A percentile compares a stretch with the other conserved stretches of the same genome.
phyloP scores from a whole-genome alignment of 768 basidiomycete genomes.

The Boletus rufocinnamomeus region DNA sequence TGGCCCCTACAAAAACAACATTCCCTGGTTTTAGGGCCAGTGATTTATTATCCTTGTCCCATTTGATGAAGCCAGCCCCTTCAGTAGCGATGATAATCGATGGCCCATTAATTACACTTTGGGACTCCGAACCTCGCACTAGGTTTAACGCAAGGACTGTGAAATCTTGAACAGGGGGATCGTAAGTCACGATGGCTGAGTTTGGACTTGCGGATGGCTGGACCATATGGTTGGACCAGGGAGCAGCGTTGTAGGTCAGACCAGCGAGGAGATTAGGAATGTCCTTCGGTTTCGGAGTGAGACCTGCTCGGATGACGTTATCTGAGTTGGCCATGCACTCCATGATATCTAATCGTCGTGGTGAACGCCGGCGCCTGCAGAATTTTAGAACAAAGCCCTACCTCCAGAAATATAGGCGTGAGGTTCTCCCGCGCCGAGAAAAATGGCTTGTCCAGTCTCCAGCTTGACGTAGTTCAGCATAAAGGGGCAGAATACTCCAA shows the following conservation, averaged over 20 bases:
- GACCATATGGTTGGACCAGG: slow-evolving; percentile 70
- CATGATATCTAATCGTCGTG: slow-evolving; percentile 72
- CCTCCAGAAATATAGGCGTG: slow-evolving; percentile 96
- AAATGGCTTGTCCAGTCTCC: slow-evolving; percentile 85
- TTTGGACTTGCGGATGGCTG: slow-evolving; percentile 51
- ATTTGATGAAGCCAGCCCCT: slow-evolving; percentile 59
- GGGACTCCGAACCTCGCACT: slow-evolving; percentile 47
- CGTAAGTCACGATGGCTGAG: slow-evolving; percentile 60
- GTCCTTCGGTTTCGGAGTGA: slow-evolving; percentile 96
- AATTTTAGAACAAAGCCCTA: slow-evolving; percentile 36
- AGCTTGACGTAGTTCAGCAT: slow-evolving; percentile 84
- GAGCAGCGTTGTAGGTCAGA: slow-evolving; percentile 80
- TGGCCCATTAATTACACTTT: slow-evolving; percentile 74
- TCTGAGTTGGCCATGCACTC: slow-evolving; percentile 99
- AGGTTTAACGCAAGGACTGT: slow-evolving; percentile 73
- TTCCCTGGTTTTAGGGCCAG: slow-evolving; percentile 61
- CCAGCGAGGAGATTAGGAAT: slow-evolving; percentile 85
- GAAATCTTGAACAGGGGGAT: slow-evolving; percentile 94
- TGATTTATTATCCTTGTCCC: slow-evolving; percentile 40
- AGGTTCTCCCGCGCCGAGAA: slow-evolving; percentile 93
- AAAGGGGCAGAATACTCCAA: slow-evolving; percentile 92
- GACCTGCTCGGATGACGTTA: slow-evolving; percentile 97
- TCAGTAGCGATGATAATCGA: slow-evolving; percentile 79
- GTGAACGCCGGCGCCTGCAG: slow-evolving; percentile 1
- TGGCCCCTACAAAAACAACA: slow-evolving; percentile 83